Evolutionary conservation across 1,284 basidiomycete genomes (phyloP).

Genomic region (Schizopora paradoxa): DNA sequence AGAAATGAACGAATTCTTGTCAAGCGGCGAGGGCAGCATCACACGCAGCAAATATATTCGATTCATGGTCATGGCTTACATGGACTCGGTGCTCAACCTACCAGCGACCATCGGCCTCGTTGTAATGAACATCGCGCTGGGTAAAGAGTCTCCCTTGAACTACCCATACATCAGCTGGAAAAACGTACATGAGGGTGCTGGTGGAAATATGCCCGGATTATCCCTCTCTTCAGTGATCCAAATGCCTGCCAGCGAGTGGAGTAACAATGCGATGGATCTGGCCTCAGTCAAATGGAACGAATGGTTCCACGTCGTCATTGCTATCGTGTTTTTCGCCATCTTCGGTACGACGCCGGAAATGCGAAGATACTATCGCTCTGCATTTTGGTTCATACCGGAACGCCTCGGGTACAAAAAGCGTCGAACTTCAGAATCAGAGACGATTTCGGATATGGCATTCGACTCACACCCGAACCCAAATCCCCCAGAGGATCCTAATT

Average conservation of each 20-base stretch:
- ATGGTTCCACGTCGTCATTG: not conserved
- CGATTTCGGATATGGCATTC: too few relatives aligned
- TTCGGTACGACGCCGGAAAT: not conserved
- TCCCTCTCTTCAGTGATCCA: too few relatives aligned
- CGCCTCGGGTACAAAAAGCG: not conserved
- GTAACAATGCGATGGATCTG: not conserved
- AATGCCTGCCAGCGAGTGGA: not conserved
- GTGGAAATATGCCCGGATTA: too few relatives aligned
- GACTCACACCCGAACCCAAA: too few relatives aligned
- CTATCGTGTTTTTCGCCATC: not conserved
- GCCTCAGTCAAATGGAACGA: not conserved
- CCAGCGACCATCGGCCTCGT: too few relatives aligned
- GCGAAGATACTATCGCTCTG: not conserved
- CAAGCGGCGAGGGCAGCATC: not conserved
- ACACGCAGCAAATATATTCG: not conserved
- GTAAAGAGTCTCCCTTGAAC: too few relatives aligned
- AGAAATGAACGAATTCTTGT: not conserved
- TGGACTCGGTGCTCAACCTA: not conserved
- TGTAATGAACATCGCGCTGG: too few relatives aligned
- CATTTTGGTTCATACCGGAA: not conserved
- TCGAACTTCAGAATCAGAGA: too few relatives aligned
- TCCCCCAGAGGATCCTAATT: too few relatives aligned
- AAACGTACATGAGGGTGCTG: too few relatives aligned
- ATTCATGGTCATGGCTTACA: not conserved
- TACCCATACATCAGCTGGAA: too few relatives aligned